These are phyloP conservation scores for Fusarium chlamydosporum DNA, from an alignment of 2,329 filamentous ascomycete species.

Conservation along the genomic window DNA sequence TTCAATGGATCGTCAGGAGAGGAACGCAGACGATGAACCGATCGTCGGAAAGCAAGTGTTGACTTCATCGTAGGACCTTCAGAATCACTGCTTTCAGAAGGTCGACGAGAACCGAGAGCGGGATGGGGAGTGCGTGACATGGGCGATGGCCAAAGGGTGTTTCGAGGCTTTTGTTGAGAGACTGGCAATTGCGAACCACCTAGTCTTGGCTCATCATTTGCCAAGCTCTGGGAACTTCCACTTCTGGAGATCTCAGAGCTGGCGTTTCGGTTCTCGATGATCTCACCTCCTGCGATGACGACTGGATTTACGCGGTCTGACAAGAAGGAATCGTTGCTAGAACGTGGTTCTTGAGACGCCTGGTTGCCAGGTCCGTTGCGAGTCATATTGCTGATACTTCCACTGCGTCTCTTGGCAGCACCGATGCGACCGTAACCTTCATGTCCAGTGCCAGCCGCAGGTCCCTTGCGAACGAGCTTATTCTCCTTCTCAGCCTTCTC, in stretches of 20 bases:
- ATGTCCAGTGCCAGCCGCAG: slow-evolving; percentile 92
- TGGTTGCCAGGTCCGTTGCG: slow-evolving; percentile 62
- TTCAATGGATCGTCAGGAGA: slow-evolving; percentile 62
- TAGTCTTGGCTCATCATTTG: slow-evolving; percentile 57
- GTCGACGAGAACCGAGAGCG: slow-evolving; percentile 55
- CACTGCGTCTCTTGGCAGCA: slow-evolving; percentile 72
- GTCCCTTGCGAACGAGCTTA: slow-evolving; percentile 74
- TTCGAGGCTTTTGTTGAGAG: slow-evolving; percentile 59
- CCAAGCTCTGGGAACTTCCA: slow-evolving; percentile 65
- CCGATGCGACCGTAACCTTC: slow-evolving; percentile 84
- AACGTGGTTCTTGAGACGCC: slow-evolving; percentile 67
- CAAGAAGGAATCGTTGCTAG: slow-evolving; percentile 69
- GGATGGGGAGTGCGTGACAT: slow-evolving; percentile 58
- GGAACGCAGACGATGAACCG: slow-evolving; percentile 65
- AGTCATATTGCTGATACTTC: slow-evolving; percentile 65
- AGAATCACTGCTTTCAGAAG: slow-evolving; percentile 71
- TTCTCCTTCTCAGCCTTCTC: slow-evolving; percentile 67
- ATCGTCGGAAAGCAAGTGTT: slow-evolving; percentile 69
- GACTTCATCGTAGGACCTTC: slow-evolving; percentile 64
- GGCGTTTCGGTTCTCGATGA: slow-evolving; percentile 72
- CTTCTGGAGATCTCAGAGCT: slow-evolving; percentile 64
- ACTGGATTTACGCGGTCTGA: slow-evolving; percentile 75
- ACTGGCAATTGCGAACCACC: slow-evolving; percentile 59
- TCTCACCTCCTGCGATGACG: slow-evolving; percentile 74
- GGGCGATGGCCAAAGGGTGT: slow-evolving; percentile 68